Evolutionary conservation across 805 yeast species (phyloP), one percentile per base, ranked within the genome.

Genomic region (Jamesozyma lodderae): DNA sequence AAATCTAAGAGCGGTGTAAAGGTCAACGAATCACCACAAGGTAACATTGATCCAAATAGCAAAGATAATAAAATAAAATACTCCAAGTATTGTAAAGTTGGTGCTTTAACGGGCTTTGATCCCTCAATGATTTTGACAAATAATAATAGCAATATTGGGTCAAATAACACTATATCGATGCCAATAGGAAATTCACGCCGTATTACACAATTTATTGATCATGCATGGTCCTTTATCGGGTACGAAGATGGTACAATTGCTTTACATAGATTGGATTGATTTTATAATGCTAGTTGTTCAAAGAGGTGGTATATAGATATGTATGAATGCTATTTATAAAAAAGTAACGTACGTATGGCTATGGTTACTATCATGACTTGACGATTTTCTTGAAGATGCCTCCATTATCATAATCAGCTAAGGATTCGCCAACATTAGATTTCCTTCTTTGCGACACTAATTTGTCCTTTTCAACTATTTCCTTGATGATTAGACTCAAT

Each of bases 401-500:
- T 20, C 18, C 31, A 16, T 19, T 32, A 24, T 27, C 35, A 14
- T 31, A 22, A 18, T 35, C 36, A 13, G 21, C 19, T 11, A 30
- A 22, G 5, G 32, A 13, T 18, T 22, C 38, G 5, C n/a, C 7
- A 5, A 13, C 23, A 13, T 25, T 36, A 16, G n/a, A 16, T n/a
- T 28, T 38, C 14, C 35, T 35, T 20, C 33, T 36, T 27, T 31
- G 35, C 21, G 38, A 21, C 15, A 44, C 9, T 26, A 45, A 29
- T 37, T 59, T 63, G 24, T 59, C 60, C 37, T 62, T 62, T 51
- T 77, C 85, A 0, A 74, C 66, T 22, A 76, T 62, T 46, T 80
- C 87, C 41, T 82, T 57, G 1, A 81, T 64, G 59, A 79, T 60
- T 40, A 79, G 51, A 3, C 79, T 69, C 34, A 81, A 42, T 1